Evolutionary conservation across 345 rosid species (phyloP).

Genomic region (Salix purpurea): DNA sequence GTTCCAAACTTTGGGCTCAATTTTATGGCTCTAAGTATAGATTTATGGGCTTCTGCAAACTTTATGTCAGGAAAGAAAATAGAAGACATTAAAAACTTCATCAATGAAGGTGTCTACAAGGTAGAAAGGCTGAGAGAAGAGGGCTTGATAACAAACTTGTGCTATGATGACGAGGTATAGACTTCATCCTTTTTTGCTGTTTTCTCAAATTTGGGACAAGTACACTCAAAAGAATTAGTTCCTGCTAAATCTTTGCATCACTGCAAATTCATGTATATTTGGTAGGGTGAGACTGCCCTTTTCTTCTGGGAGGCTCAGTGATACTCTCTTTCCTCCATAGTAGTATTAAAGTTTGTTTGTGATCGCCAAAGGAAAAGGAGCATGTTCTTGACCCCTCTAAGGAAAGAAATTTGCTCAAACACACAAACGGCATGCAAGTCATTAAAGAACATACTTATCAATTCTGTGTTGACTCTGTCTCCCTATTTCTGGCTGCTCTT

Average conservation of each 20-base stretch:
- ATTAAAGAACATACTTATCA: no score
- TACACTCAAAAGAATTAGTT: neutral
- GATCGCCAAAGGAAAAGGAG: no score
- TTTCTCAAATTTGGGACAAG: neutral
- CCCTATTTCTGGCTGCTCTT: no score
- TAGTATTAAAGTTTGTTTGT: no score
- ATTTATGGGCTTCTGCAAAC: conserved; percentile 26
- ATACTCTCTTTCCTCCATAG: no score
- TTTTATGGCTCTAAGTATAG: conserved; percentile 17
- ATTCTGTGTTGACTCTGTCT: no score
- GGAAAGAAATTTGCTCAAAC: no score
- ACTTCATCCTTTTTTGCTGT: neutral
- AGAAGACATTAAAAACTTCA: conserved; percentile 77
- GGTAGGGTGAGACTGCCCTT: neutral
- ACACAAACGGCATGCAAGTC: no score
- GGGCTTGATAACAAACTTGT: conserved; percentile 71
- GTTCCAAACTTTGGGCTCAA: neutral
- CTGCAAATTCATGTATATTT: neutral
- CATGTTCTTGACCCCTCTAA: no score
- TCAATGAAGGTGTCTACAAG: conserved; percentile 81
- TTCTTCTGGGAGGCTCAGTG: no score
- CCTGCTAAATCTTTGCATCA: neutral
- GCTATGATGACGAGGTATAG: conserved; percentile 89
- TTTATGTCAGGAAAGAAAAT: conserved; percentile 62
- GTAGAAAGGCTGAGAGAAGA: conserved; percentile 83